Evolutionary conservation across 2,329 filamentous ascomycete species (phyloP), one percentile per base, ranked within the genome.

Genomic region (Venturia carpophila): DNA sequence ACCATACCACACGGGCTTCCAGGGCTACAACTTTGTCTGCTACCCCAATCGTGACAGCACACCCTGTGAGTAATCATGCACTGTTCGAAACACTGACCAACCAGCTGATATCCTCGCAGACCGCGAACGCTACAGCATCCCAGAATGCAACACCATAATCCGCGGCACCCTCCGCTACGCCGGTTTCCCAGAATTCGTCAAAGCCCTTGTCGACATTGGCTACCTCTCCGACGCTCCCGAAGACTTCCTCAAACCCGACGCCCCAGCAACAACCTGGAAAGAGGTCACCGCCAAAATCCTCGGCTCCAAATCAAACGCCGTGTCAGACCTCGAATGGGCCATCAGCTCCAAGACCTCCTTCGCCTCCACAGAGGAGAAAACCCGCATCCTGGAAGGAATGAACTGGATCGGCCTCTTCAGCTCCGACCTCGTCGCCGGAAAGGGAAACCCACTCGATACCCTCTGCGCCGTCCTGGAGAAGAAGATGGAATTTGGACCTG

Each of bases 11-110:
- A 94, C 93, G n/a, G 64, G 64, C 80, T 95, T 92, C 80, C 89
- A 90, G 43, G 90, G 91, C 67, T 97, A 87, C 76, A 87, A 89
- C 63, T 93, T 96, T 71, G 92, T 97, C 70, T 91, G 89, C 52
- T 97, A 97, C 79, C 89, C 90, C 66, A 97, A 97, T 85, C 84
- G 92, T 71, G 92, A 97, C 79, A 92, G 87, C 24, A 94, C 90
- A 19, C 82, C 84, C 10, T 97, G 61, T 63, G 10, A 27, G 37
- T 24, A 61, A 4, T 11, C 9, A n/a, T 42, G 15, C 13, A 34
- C 2, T 3, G 3, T n/a, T 7, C 21, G 3, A 7, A 34, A 9
- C 3, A 1, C 3, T 37, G 24, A 27, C n/a, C 13, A 27, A 24
- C 7, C 11, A 1, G 17, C 61, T 41, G 39, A 63, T 24, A 41